Base-by-base conservation (phyloP, 805 yeast species). In the Spathaspora arborariae region DNA sequence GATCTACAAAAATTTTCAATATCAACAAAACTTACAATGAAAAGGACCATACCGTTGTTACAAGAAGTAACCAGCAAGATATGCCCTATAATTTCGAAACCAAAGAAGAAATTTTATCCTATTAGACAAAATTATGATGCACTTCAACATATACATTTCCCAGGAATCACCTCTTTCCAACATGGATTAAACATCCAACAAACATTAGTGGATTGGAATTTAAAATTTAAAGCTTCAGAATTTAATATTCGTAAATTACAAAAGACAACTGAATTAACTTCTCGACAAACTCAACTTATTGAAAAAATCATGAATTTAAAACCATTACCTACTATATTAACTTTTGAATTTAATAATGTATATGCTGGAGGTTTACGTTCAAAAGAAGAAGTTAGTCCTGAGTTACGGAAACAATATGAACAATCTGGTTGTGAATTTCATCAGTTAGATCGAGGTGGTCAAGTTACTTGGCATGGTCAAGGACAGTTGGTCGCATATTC, bases 401-500 rank as follows among this genome's bases (percentile, higher is more conserved):
- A 55, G 5, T 62, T 64, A 55, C 57, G 62, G 36, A 34, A 50
- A 42, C 51, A 51, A 30, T 68, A 60, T 54, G 57, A 65, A 42
- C 47, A 41, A 22, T 20, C 20, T 3, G 75, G 75, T n/a, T 84
- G 90, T 13, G 74, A 74, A 24, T 87, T 81, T 58, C 76, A 83
- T n/a, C 92, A 88, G 56, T 78, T 94, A 0, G 81, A 81, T 45
- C 72, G 99, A 51, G 99, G 99, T 13, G 99, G 99, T 0, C 96
- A 94, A 61, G 81, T 94, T 1, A 94, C 99, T 0, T 94, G 88
- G 73, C 99, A 94, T 67, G 98, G 98, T 0, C 86, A 94, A 1
- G 99, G 99, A 0, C 99, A 94, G 64, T 60, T 89, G 34, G 96
- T 91, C 2, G 81, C 88, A 4, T 94, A 92, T 59, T 83, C 94